Evolutionary conservation across 2,329 filamentous ascomycete genomes (phyloP), one percentile per base, ranked within the genome.

Genomic region (Sporothrix luriei): DNA sequence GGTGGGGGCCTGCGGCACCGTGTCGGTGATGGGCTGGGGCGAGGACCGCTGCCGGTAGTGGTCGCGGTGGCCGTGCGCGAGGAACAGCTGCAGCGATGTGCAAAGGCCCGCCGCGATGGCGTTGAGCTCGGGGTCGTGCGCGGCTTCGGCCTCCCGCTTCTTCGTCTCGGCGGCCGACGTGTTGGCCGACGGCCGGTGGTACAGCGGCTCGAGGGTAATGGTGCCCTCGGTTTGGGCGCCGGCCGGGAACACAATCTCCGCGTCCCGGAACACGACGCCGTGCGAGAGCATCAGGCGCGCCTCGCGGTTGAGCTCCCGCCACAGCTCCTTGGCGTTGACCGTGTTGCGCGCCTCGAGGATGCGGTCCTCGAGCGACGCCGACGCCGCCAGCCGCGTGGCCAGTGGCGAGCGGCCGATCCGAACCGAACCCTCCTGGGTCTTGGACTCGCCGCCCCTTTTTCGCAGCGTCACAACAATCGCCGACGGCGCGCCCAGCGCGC

Each of bases 251-350:
- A 82, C 82, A 54, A 93, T 82, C 3, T 83, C 80, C 33, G 86
- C 81, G 16, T 85, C 87, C 48, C 87, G 84, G 16, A 89, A 85
- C 33, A 84, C 85, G 14, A 97, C 89, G 11, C 90, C 87, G 71
- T 91, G 89, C 13, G 89, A 88, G 3, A 90, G 84, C 26, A 97
- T 82, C 0, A 85, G 84, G 19, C 93, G 90, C 0, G 91, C 89
- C 79, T 99, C 95, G 21, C 92, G 86, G 67, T 90, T 89, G 71
- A 98, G 83, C 79, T 99, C 95, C 74, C 97, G 89, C 85, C 93
- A 97, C 1, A 99, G 81, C 77, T 99, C 95, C 76, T 94, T 90
- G 38, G 91, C 88, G 75, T 92, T 93, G 24, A 94, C 84, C 65
- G 91, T 92, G 78, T 95, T 91, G 69, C 92, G 85, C 2, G 92